Evolutionary conservation across 2,329 filamentous ascomycete species (phyloP), one percentile per base, ranked within the genome.

Genomic region (Clarireedia monteithiana): DNA sequence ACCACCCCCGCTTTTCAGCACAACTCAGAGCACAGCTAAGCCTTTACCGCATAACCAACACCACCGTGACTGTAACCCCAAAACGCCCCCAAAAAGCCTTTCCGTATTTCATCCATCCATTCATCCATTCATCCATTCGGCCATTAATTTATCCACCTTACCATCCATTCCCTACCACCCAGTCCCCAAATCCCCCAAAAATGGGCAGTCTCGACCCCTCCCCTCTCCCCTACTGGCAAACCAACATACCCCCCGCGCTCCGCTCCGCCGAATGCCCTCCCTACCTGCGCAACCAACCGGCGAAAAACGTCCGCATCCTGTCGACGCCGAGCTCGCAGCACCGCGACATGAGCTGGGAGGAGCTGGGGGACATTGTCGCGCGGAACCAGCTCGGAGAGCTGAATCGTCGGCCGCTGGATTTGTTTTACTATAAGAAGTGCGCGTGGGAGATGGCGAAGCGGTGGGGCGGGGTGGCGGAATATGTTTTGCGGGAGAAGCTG

Each of bases 401-500:
- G 70, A 85, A 87, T 65, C 83, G 92, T 20, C 72, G 84, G 1
- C 91, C 92, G 0, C 87, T 84, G 3, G 82, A 94, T 53, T 76
- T 96, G 57, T 78, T 89, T n/a, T 79, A 81, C 45, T 97, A 96
- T 68, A 78, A 88, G 5, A 77, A 81, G 57, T 95, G 84, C 70
- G 85, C 79, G 23, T 79, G 82, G 67, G 69, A 77, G 30, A 74
- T 95, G 23, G 79, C 80, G 59, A 74, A 77, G 59, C 73, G 84
- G 50, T 81, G 92, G 73, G 91, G 91, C 49, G 89, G 84, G 57
- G 80, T 96, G 51, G 83, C 89, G 79, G 75, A 81, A 52, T 96
- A 91, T 67, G 80, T 96, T 42, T 72, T 95, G 45, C 73, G 75
- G 26, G 75, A 89, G 68, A 75, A 90, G 49, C 73, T 96, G 56